These are phyloP conservation scores for Phytophthora brassicae DNA, from an alignment of 352 stramenopile genomes.

Conservation along the genomic window DNA sequence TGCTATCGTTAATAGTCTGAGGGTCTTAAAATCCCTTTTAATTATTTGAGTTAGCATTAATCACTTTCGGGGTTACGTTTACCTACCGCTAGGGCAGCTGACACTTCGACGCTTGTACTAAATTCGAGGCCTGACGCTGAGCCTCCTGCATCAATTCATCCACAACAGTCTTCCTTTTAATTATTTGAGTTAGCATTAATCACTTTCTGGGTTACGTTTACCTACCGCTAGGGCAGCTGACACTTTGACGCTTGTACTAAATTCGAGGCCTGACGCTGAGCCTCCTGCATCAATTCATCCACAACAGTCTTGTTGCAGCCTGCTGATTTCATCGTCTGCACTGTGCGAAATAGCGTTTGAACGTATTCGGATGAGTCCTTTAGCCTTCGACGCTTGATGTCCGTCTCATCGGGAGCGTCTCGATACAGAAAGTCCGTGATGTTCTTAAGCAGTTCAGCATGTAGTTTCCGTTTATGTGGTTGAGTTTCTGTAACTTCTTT, in stretches of 20 bases:
- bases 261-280: conserved; percentile 5
- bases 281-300: conserved; percentile 5
- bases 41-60: no score
- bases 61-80: neutral
- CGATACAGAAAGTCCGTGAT: neutral
- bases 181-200: no score
- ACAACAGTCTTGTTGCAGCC: neutral
- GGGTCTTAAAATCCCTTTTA: no score
- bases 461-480: neutral
- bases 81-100: neutral
- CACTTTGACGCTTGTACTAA: neutral
- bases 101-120: neutral
- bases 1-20: no score
- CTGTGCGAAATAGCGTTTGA: conserved; percentile 10
- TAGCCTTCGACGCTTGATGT: conserved; percentile 8
- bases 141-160: conserved; percentile 5
- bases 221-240: neutral
- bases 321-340: conserved; percentile 3
- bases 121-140: conserved; percentile 6
- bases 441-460: neutral
- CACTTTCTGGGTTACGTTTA: neutral
- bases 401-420: neutral
- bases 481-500: neutral
- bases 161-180: neutral
- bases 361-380: conserved; percentile 12